phyloP scores from a whole-genome alignment of 2,329 filamentous ascomycete species.

The Diatrype stigma region DNA sequence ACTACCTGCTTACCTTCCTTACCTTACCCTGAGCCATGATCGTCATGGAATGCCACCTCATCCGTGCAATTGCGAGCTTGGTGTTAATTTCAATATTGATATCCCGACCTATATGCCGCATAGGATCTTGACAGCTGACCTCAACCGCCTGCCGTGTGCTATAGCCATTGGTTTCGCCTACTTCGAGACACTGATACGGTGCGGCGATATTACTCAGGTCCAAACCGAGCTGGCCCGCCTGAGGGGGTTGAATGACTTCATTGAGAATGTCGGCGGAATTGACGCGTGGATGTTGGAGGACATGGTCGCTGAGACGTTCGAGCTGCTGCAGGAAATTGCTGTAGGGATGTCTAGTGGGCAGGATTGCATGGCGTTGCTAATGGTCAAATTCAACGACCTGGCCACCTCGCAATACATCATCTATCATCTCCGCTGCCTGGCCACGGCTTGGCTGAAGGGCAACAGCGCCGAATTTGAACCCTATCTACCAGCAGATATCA shows the following conservation, averaged over 20 bases:
- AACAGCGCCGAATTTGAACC: conserved; percentile 65
- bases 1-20: neutral
- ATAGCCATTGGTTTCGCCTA: conserved; percentile 89
- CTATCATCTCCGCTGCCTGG: conserved; percentile 79
- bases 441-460: conserved; percentile 78
- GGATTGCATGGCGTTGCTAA: conserved; percentile 49
- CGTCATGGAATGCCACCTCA: neutral
- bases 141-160: conserved; percentile 7
- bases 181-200: conserved; percentile 76
- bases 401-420: conserved; percentile 70
- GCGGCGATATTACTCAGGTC: conserved; percentile 60
- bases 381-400: conserved; percentile 69
- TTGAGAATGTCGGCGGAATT: conserved; percentile 69
- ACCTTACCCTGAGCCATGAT: no score
- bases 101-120: neutral
- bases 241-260: conserved; percentile 63
- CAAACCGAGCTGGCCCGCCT: conserved; percentile 70
- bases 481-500: conserved; percentile 60
- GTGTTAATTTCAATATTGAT: neutral
- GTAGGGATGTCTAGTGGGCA: conserved; percentile 56
- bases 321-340: conserved; percentile 62
- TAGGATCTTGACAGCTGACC: conserved; percentile 5
- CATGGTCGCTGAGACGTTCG: conserved; percentile 72
- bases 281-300: conserved; percentile 71
- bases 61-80: neutral